These are phyloP conservation scores for Alternaria triticimaculans DNA, from an alignment of 2,329 filamentous ascomycete species.

Conservation along the genomic window DNA sequence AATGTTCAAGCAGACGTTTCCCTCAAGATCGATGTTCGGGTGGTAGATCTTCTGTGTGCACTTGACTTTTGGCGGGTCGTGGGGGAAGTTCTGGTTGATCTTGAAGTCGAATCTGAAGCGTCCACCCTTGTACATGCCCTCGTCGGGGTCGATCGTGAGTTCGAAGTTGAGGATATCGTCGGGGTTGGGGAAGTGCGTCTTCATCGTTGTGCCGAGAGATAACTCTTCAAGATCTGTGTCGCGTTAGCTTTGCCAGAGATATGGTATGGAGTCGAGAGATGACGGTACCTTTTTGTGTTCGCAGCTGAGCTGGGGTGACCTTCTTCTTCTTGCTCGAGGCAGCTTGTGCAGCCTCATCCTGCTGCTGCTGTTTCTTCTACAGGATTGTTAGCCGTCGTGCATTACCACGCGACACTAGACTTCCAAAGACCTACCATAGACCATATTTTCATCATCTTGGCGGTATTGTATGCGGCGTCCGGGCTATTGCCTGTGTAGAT, in stretches of 20 bases:
- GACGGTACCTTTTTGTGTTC: constrained; percentile 86
- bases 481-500: constrained; percentile 5
- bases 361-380: constrained; percentile 90
- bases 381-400: constrained; percentile 30
- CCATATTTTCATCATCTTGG: constrained; percentile 98
- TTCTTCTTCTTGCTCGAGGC: constrained; percentile 93
- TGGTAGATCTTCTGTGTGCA: constrained; percentile 99
- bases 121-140: constrained; percentile 87
- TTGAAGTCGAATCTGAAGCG: constrained; percentile 88
- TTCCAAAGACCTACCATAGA: constrained; percentile 75
- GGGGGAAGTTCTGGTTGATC: constrained; percentile 94
- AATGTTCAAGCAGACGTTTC: constrained; percentile 98
- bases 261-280: neutral
- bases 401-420: neutral
- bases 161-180: constrained; percentile 87
- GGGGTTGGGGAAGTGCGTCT: constrained; percentile 78
- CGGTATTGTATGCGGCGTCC: constrained; percentile 30
- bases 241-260: constrained; percentile 12
- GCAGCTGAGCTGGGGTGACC: constrained; percentile 92
- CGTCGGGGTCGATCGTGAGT: constrained; percentile 82
- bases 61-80: constrained; percentile 96
- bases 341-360: constrained; percentile 86
- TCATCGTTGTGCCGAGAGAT: constrained; percentile 79
- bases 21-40: constrained; percentile 96
- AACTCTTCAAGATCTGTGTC: constrained; percentile 78